Evolutionary conservation across 169 alveolate species (phyloP).

Genomic region (Plasmodium billcollinsi): DNA sequence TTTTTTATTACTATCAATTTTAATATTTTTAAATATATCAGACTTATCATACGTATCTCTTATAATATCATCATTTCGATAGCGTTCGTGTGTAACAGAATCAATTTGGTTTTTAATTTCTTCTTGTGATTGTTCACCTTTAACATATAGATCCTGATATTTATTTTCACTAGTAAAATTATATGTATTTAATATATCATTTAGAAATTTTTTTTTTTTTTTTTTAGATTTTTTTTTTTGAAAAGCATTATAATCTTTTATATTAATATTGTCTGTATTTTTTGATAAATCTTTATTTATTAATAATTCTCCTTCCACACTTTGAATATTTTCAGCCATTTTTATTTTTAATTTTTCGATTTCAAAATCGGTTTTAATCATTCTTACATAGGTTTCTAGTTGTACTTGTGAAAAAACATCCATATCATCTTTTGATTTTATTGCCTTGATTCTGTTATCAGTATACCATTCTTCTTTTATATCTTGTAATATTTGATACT

Average conservation of each 20-base stretch:
- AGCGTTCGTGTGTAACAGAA: not conserved
- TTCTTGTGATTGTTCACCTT: not conserved
- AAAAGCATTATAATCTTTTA: slow-evolving; percentile 61
- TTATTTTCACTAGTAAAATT: not conserved
- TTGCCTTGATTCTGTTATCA: slow-evolving; percentile 85
- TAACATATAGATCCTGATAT: slow-evolving; percentile 10
- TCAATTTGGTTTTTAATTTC: not conserved
- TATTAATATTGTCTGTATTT: slow-evolving; percentile 15
- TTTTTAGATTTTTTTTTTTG: slow-evolving; percentile 34
- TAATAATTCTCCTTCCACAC: slow-evolving; percentile 63
- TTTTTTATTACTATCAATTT: not conserved
- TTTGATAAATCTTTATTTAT: slow-evolving; percentile 36
- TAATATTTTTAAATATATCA: not conserved
- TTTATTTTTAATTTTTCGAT: slow-evolving; percentile 86
- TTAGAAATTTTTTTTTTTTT: slow-evolving; percentile 35
- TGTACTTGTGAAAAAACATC: slow-evolving; percentile 87
- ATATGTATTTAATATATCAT: slow-evolving; percentile 33
- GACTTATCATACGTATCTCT: not conserved
- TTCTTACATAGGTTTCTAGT: slow-evolving; percentile 88
- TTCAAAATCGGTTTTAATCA: slow-evolving; percentile 87
- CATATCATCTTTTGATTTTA: slow-evolving; percentile 85
- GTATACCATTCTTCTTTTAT: slow-evolving; percentile 87
- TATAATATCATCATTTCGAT: not conserved
- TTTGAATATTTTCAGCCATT: slow-evolving; percentile 79
- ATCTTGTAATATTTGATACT: slow-evolving; percentile 86